Percentiles rank a stretch among this genome's conserved stretches.
These are phyloP conservation scores for Torulaspora maleeae DNA, from an alignment of 805 yeast genomes.

Conservation along the genomic window DNA sequence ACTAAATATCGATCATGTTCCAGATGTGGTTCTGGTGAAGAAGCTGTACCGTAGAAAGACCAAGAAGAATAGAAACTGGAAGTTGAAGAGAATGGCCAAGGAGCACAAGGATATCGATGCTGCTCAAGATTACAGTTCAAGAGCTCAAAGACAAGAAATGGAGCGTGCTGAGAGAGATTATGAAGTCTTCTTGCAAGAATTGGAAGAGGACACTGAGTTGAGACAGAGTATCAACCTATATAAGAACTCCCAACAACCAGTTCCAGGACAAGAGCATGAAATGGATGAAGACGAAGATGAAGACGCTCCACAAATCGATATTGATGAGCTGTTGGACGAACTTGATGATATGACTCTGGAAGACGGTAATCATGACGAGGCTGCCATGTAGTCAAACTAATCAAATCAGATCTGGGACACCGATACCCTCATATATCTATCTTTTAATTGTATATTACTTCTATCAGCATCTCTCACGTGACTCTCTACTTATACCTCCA, in stretches of 20 bases:
- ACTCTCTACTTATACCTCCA: not conserved
- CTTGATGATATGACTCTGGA: constrained; percentile 88
- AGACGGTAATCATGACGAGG: constrained; percentile 34
- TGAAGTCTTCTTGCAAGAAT: constrained; percentile 91
- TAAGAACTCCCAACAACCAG: constrained; percentile 47
- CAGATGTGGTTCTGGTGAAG: constrained; percentile 87
- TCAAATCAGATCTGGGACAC: not conserved
- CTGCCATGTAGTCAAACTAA: not conserved
- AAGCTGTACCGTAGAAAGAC: constrained; percentile 79
- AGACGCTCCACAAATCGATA: constrained; percentile 82
- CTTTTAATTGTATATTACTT: constrained; percentile 2
- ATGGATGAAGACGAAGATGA: constrained; percentile 61
- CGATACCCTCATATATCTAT: not conserved
- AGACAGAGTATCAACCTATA: constrained; percentile 87
- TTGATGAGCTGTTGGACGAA: constrained; percentile 92
- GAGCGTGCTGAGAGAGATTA: constrained; percentile 93
- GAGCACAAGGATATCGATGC: constrained; percentile 90
- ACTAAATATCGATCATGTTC: constrained; percentile 53
- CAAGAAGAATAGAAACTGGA: constrained; percentile 77
- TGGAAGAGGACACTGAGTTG: constrained; percentile 94
- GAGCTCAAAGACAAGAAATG: constrained; percentile 79
- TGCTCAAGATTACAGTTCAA: constrained; percentile 51
- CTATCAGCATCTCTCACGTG: not conserved
- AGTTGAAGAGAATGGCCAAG: constrained; percentile 93
- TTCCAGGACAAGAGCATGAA: constrained; percentile 29